These are phyloP conservation scores for Ceratobasidium papillatum DNA, from an alignment of 1,284 basidiomycete species.

Conservation along the genomic window DNA sequence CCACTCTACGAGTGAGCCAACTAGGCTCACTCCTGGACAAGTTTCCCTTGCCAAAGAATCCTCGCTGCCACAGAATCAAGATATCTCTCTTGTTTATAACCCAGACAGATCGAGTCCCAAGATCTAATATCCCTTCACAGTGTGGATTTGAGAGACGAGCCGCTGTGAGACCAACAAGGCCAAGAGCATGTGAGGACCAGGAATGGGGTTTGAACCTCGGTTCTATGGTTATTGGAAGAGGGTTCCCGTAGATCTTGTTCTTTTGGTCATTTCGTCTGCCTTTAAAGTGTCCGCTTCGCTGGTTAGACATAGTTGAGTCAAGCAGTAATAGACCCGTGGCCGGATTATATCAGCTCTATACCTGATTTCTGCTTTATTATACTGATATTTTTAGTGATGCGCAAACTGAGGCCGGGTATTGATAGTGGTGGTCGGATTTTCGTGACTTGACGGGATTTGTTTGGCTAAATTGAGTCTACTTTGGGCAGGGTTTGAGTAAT, in stretches of 20 bases:
- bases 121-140: constrained; percentile 76
- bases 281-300: constrained; percentile 53
- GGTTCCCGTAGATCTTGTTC: constrained; percentile 70
- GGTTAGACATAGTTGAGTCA: constrained; percentile 34
- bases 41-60: constrained; percentile 98
- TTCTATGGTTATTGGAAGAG: constrained; percentile 68
- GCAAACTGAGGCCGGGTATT: not conserved
- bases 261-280: constrained; percentile 66
- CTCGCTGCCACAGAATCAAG: constrained; percentile 82
- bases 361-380: too few species aligned
- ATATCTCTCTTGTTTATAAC: constrained; percentile 69
- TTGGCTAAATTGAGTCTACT: not conserved
- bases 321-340: too few species aligned
- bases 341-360: too few species aligned
- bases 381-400: not conserved
- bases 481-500: constrained; percentile 1
- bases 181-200: constrained; percentile 54
- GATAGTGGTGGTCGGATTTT: constrained; percentile 2
- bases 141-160: constrained; percentile 65
- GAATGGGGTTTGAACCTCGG: constrained; percentile 52
- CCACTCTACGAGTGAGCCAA: constrained; percentile 83
- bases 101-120: constrained; percentile 81
- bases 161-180: constrained; percentile 62
- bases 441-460: constrained; percentile 19
- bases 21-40: constrained; percentile 93